Percentiles rank a stretch among this genome's conserved stretches.
These are phyloP conservation scores for Cenococcum geophilum DNA, from an alignment of 495 filamentous ascomycete genomes.

Conservation along the genomic window DNA sequence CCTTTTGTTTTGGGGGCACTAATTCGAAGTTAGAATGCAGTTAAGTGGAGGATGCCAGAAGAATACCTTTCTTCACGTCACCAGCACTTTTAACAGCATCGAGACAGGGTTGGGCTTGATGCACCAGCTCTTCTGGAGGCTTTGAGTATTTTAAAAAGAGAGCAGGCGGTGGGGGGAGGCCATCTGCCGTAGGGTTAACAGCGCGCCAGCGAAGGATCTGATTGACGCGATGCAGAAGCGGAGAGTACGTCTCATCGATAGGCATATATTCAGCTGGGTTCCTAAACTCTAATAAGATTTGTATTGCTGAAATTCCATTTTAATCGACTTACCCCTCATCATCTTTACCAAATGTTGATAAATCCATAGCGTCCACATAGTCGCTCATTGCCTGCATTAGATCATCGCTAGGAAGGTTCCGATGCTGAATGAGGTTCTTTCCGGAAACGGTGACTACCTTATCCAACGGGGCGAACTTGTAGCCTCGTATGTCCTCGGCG, in stretches of 20 bases:
- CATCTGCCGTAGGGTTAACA: constrained; percentile 57
- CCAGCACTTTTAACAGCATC: constrained; percentile 60
- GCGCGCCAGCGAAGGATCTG: constrained; percentile 79
- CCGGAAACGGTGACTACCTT: constrained; percentile 84
- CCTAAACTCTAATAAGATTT: constrained; percentile 42
- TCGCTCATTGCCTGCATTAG: constrained; percentile 75
- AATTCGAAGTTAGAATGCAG: constrained; percentile 34
- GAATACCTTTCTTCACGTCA: constrained; percentile 66
- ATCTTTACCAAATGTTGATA: constrained; percentile 56
- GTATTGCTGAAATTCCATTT: constrained; percentile 6
- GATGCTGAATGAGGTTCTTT: constrained; percentile 74
- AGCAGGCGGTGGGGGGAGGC: constrained; percentile 59
- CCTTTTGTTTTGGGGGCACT: constrained; percentile 71
- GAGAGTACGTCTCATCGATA: constrained; percentile 82
- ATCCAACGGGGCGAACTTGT: constrained; percentile 86
- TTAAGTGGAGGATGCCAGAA: constrained; percentile 19
- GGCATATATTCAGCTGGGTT: constrained; percentile 63
- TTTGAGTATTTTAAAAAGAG: constrained; percentile 68
- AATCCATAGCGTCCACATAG: constrained; percentile 91
- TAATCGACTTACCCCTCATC: constrained; percentile 61
- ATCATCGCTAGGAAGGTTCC: constrained; percentile 72
- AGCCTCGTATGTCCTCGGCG: constrained; percentile 80
- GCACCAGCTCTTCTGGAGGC: constrained; percentile 61
- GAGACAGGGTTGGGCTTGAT: constrained; percentile 50
- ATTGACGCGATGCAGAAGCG: constrained; percentile 83